A percentile compares a stretch with the other conserved stretches of the same genome.
These are phyloP conservation scores for Tolypocladium ovalisporum DNA, from an alignment of 2,329 filamentous ascomycete genomes.

Conservation along the genomic window DNA sequence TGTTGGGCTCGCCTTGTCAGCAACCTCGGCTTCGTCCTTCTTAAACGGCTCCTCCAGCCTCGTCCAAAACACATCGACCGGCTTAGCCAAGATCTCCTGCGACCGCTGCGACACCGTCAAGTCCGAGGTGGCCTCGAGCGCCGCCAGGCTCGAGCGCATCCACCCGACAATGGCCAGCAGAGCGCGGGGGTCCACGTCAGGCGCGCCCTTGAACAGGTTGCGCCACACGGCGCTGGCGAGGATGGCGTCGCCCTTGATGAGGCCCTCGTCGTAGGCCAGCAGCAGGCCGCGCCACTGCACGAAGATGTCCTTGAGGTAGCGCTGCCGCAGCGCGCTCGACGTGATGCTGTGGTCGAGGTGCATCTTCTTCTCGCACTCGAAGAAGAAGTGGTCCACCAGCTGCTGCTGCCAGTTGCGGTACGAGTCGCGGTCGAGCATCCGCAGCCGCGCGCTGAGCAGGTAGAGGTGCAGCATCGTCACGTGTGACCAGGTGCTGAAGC, in stretches of 20 bases:
- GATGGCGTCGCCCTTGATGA: conserved; percentile 66
- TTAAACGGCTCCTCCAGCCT: conserved; percentile 27
- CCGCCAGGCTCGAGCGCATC: conserved; percentile 37
- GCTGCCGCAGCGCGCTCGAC: conserved; percentile 47
- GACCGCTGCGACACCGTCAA: conserved; percentile 21
- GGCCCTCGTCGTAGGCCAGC: conserved; percentile 73
- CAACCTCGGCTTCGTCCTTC: conserved; percentile 15
- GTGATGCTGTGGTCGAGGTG: conserved; percentile 64
- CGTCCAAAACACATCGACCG: conserved; percentile 33
- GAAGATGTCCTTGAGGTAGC: conserved; percentile 78
- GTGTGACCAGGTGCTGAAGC: conserved; percentile 93
- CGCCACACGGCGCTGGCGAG: conserved; percentile 81
- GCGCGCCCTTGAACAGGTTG: conserved; percentile 72
- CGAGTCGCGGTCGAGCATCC: conserved; percentile 60
- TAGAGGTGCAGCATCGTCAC: conserved; percentile 96
- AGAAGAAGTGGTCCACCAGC: conserved; percentile 91
- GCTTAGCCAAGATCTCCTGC: conserved; percentile 21
- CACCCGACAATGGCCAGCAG: conserved; percentile 45
- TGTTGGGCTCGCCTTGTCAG: not conserved
- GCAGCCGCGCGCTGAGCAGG: conserved; percentile 71
- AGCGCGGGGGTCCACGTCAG: conserved; percentile 37
- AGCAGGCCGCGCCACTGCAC: conserved; percentile 84
- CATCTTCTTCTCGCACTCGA: conserved; percentile 76
- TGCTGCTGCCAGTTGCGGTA: conserved; percentile 77
- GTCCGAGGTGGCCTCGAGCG: conserved; percentile 40